A percentile compares a stretch with the other conserved stretches of the same genome.
phyloP scores from a whole-genome alignment of 768 basidiomycete species.

The Leccinum olivaceopallidum region DNA sequence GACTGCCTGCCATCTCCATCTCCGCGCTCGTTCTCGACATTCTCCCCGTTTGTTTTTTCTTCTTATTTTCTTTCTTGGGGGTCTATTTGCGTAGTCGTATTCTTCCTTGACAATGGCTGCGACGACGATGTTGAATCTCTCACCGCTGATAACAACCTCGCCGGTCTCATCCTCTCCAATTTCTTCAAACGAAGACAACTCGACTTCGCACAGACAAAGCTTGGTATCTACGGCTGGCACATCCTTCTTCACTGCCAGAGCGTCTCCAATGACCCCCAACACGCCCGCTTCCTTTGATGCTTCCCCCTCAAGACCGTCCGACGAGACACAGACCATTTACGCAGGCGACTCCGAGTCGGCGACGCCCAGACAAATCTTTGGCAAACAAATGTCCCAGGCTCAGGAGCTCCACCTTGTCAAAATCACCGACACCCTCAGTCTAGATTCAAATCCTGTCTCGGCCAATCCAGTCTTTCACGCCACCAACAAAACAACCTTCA shows the following conservation, averaged over 20 bases:
- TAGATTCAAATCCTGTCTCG: constrained; percentile 40
- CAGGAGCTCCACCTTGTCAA: constrained; percentile 58
- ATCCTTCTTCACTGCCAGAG: constrained; percentile 29
- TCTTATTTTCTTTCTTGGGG: not conserved
- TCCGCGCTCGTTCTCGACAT: not conserved
- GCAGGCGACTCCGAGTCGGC: constrained; percentile 18
- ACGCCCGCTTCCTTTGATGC: constrained; percentile 25
- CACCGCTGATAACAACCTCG: constrained; percentile 21
- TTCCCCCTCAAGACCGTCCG: constrained; percentile 35
- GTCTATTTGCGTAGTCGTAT: not conserved
- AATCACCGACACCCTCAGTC: constrained; percentile 49
- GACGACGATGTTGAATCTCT: constrained; percentile 11
- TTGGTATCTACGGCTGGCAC: constrained; percentile 27
- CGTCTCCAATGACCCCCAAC: constrained; percentile 25
- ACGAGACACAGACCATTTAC: constrained; percentile 32
- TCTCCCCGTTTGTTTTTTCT: not conserved
- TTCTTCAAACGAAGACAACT: constrained; percentile 13
- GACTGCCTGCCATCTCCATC: not conserved
- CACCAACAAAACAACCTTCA: constrained; percentile 36
- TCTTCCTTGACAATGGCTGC: constrained; percentile 9
- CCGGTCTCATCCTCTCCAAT: constrained; percentile 15
- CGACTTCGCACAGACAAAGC: constrained; percentile 22
- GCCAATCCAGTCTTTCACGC: constrained; percentile 35
- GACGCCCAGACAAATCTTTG: constrained; percentile 37
- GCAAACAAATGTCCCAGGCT: constrained; percentile 27